These are phyloP conservation scores for Coniosporium apollinis DNA, from an alignment of 495 filamentous ascomycete species.

Conservation along the genomic window DNA sequence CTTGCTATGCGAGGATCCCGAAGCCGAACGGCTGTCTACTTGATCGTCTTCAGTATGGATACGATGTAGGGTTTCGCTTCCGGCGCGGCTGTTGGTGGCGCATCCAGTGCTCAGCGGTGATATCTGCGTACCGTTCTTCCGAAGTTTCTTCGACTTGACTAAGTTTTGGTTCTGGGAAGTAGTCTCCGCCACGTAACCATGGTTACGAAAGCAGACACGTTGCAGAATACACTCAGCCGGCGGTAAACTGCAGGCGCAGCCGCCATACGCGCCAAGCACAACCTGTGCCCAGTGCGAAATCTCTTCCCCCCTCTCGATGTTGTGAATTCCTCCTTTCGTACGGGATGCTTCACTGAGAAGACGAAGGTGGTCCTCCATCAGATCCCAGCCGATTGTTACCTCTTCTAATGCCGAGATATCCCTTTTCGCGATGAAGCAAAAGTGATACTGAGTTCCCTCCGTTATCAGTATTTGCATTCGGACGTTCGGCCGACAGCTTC, in stretches of 20 bases:
- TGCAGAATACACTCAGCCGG: slow-evolving; percentile 46
- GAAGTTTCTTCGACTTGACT: slow-evolving; percentile 28
- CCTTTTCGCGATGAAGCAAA: slow-evolving; percentile 71
- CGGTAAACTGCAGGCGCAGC: slow-evolving; percentile 61
- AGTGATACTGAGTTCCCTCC: slow-evolving; percentile 59
- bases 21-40: slow-evolving; percentile 48
- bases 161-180: slow-evolving; percentile 29
- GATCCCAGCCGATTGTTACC: slow-evolving; percentile 52
- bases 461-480: slow-evolving; percentile 65
- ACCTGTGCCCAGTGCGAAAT: slow-evolving; percentile 46
- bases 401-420: slow-evolving; percentile 46
- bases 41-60: slow-evolving; percentile 32
- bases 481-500: slow-evolving; percentile 79
- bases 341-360: background rate
- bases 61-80: slow-evolving; percentile 43
- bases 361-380: slow-evolving; percentile 22
- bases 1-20: slow-evolving; percentile 57
- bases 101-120: slow-evolving; percentile 54
- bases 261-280: slow-evolving; percentile 71
- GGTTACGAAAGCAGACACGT: slow-evolving; percentile 47
- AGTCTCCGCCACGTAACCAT: slow-evolving; percentile 1
- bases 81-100: slow-evolving; percentile 60
- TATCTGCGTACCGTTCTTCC: slow-evolving; percentile 42
- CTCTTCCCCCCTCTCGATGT: slow-evolving; percentile 31
- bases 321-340: slow-evolving; percentile 12